These are phyloP conservation scores for Betula pendula DNA, from an alignment of 306 rosid genomes.

Conservation along the genomic window DNA sequence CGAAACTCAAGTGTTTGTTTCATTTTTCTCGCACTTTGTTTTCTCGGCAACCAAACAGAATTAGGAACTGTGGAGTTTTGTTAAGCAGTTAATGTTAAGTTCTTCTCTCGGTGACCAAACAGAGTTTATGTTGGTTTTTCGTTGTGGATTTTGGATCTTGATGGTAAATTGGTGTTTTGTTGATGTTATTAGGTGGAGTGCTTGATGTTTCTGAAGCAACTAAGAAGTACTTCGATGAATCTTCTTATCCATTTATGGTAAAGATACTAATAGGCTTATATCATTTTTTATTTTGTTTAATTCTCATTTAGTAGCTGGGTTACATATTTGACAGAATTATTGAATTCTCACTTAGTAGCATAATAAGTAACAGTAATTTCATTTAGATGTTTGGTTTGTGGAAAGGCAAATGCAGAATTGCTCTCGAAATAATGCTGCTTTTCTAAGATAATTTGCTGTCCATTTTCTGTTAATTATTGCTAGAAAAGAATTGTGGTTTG, in stretches of 20 bases:
- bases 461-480: background rate
- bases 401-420: background rate
- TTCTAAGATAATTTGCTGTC: background rate
- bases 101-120: background rate
- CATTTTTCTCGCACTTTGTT: background rate
- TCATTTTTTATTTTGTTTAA: background rate
- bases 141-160: background rate
- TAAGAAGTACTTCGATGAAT: slow-evolving; percentile 37
- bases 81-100: background rate
- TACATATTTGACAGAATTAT: background rate
- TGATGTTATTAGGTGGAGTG: slow-evolving; percentile 41
- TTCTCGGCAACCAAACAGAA: background rate
- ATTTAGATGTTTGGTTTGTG: background rate
- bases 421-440: background rate
- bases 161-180: background rate
- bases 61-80: background rate
- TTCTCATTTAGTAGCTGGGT: background rate
- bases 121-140: background rate
- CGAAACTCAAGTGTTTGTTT: no score
- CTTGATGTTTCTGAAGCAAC: slow-evolving; percentile 50
- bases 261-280: background rate
- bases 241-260: slow-evolving; percentile 41
- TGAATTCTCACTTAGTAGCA: background rate
- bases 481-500: background rate
- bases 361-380: background rate